Percentiles rank a stretch among this genome's conserved stretches.
phyloP scores from a whole-genome alignment of 1,284 basidiomycete genomes.

The Cryptococcus jaspeensis region DNA sequence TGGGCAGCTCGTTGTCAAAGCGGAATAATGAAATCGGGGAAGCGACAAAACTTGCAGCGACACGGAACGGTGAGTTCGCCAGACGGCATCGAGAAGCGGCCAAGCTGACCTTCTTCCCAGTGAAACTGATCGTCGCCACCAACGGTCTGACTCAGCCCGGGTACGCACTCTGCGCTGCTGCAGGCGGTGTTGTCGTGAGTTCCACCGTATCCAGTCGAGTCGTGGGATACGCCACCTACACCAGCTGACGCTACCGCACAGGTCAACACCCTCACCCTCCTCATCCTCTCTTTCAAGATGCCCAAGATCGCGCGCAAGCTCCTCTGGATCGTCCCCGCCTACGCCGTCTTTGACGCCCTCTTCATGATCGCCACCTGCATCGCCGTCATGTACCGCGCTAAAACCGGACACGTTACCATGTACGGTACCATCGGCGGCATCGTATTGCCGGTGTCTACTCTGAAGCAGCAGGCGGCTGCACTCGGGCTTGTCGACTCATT shows the following conservation, averaged over 20 bases:
- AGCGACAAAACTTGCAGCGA: conserved; percentile 2
- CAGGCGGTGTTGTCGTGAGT: conserved; percentile 15
- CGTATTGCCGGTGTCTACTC: conserved; percentile 5
- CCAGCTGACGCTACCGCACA: neutral
- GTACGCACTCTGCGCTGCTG: conserved; percentile 10
- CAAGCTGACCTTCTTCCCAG: conserved; percentile 1
- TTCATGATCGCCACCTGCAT: conserved; percentile 9
- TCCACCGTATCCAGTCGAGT: neutral
- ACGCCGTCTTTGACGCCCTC: conserved; percentile 1
- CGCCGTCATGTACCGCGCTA: conserved; percentile 10
- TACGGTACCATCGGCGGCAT: conserved; percentile 7
- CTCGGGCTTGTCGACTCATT: conserved; percentile 8
- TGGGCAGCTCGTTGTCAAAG: conserved; percentile 8
- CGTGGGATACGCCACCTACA: neutral
- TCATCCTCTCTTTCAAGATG: conserved; percentile 9
- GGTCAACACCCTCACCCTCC: conserved; percentile 16
- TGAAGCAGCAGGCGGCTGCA: conserved; percentile 6
- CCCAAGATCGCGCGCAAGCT: neutral
- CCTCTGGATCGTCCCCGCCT: conserved; percentile 2
- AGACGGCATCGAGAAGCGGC: neutral
- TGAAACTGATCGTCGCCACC: conserved; percentile 15
- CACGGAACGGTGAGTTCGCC: conserved; percentile 5
- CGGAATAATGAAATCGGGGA: conserved; percentile 12
- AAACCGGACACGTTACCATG: conserved; percentile 2
- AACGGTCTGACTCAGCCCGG: conserved; percentile 14